Conservation (phyloP, 768 basidiomycete species). For the Cystofilobasidium ferigula region DNA sequence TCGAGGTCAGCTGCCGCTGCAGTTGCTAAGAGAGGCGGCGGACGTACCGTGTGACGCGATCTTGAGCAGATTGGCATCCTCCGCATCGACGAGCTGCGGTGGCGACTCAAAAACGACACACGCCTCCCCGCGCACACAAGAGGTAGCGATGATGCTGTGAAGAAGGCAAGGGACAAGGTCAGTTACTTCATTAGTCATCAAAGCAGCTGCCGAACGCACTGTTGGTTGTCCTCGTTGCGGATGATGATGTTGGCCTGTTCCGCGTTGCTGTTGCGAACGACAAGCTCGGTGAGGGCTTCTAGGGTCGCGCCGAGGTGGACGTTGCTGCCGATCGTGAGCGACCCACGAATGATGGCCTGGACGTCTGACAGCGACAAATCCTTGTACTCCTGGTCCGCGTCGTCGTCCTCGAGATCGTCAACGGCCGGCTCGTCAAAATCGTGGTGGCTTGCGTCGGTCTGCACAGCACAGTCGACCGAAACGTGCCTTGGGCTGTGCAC, state of each 20-base stretch:
- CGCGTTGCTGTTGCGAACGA: conserved; percentile 53
- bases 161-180: too few species aligned
- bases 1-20: not conserved
- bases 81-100: not conserved
- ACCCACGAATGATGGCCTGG: conserved; percentile 56
- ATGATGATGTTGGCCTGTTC: conserved; percentile 60
- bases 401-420: not conserved
- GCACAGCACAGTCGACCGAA: conserved; percentile 9
- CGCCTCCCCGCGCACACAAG: conserved; percentile 49
- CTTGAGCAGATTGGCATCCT: not conserved
- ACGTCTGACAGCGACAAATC: conserved; percentile 38
- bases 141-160: conserved; percentile 57
- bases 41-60: not conserved
- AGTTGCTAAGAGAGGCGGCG: too few species aligned
- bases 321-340: conserved; percentile 53
- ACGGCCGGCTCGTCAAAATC: not conserved
- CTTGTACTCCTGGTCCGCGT: not conserved
- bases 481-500: not conserved
- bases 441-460: conserved; percentile 16
- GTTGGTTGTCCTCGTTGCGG: conserved; percentile 58
- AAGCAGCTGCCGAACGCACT: too few species aligned
- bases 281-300: conserved; percentile 47
- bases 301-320: conserved; percentile 40
- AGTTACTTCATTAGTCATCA: too few species aligned
- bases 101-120: conserved; percentile 56